phyloP scores from a whole-genome alignment of 1,284 basidiomycete genomes.

The Heliocybe sulcata region DNA sequence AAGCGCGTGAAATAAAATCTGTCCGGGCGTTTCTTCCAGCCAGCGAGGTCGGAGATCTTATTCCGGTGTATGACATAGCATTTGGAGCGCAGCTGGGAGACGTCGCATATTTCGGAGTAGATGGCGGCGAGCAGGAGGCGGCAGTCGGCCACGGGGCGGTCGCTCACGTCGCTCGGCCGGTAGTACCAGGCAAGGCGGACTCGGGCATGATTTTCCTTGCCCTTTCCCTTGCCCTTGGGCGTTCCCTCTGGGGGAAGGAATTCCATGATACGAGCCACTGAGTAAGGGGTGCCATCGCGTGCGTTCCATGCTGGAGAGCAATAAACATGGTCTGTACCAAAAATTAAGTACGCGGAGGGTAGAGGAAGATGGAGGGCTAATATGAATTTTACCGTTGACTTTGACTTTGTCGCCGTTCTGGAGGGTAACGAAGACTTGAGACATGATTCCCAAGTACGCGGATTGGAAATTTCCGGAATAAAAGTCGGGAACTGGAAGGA shows the following conservation, averaged over 20 bases:
- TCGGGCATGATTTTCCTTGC: constrained; percentile 58
- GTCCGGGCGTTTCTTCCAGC: constrained; percentile 95
- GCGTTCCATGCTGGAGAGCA: constrained; percentile 87
- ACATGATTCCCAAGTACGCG: constrained; percentile 13
- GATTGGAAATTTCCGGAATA: not conserved
- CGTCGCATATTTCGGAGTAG: constrained; percentile 91
- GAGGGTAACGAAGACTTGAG: constrained; percentile 40
- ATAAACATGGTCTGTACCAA: constrained; percentile 82
- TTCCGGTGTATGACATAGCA: constrained; percentile 93
- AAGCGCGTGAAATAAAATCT: constrained; percentile 92
- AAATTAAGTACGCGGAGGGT: constrained; percentile 23
- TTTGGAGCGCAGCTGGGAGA: constrained; percentile 85
- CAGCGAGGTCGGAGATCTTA: constrained; percentile 87
- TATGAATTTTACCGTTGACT: constrained; percentile 62
- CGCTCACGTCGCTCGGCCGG: constrained; percentile 83
- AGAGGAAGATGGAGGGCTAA: constrained; percentile 9
- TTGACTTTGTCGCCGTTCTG: constrained; percentile 77
- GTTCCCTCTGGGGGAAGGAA: constrained; percentile 78
- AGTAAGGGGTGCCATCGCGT: constrained; percentile 89
- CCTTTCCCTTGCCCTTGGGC: constrained; percentile 46
- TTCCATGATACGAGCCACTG: constrained; percentile 93
- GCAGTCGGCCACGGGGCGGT: constrained; percentile 80
- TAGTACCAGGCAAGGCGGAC: constrained; percentile 93
- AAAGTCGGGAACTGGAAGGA: too few species aligned
- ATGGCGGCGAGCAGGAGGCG: constrained; percentile 90